These are phyloP conservation scores for Colletotrichum lindemuthianum DNA, from an alignment of 2,329 filamentous ascomycete genomes.

Conservation along the genomic window DNA sequence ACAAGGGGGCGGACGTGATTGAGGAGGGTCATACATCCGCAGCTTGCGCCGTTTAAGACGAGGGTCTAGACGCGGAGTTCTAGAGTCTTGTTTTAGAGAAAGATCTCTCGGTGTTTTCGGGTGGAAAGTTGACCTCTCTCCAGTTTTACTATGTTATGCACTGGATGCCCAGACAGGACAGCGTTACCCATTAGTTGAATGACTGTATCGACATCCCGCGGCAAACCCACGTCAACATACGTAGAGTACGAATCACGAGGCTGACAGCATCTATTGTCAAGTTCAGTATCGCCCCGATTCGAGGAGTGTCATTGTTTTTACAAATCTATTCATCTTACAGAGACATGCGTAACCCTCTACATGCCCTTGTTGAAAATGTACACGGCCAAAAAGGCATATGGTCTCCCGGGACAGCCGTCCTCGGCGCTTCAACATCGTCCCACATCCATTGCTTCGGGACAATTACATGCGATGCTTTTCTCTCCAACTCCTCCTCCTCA, in stretches of 20 bases:
- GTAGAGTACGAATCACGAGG: background rate
- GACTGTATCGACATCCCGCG: too few species aligned
- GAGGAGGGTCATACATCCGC: too few species aligned
- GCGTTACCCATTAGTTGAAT: too few species aligned
- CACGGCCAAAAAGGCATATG: slow-evolving; percentile 32
- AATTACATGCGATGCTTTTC: slow-evolving; percentile 28
- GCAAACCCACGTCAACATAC: background rate
- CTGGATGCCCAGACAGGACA: too few species aligned
- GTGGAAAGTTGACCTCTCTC: too few species aligned
- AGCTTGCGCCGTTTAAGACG: too few species aligned
- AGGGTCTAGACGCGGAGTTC: too few species aligned
- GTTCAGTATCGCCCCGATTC: slow-evolving; percentile 13
- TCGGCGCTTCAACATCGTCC: background rate
- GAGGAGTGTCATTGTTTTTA: slow-evolving; percentile 46
- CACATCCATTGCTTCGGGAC: background rate
- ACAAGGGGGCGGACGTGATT: too few species aligned
- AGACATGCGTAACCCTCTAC: slow-evolving; percentile 33
- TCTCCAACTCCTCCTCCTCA: background rate
- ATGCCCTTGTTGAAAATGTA: slow-evolving; percentile 35
- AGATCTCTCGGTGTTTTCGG: too few species aligned
- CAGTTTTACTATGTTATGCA: too few species aligned
- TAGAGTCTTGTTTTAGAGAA: too few species aligned
- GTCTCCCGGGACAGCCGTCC: slow-evolving; percentile 5
- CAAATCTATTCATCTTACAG: slow-evolving; percentile 52
- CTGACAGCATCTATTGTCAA: background rate